Percentiles rank a stretch among this genome's conserved stretches.
Evolutionary conservation across 2,329 filamentous ascomycete species (phyloP).

Genomic region (Colletotrichum sp.): DNA sequence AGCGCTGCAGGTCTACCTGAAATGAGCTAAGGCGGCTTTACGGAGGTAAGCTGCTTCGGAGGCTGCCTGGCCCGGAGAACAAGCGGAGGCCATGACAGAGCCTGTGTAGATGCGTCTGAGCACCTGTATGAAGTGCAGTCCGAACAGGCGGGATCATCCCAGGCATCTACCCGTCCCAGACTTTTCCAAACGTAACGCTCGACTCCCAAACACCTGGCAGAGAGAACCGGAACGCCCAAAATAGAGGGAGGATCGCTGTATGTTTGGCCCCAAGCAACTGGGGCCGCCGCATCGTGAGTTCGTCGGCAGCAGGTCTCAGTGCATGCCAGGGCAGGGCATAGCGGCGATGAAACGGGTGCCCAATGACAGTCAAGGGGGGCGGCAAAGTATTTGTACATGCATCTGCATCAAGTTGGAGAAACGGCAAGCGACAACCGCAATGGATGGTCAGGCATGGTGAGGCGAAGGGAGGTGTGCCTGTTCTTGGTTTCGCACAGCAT

Average conservation of each 20-base stretch:
- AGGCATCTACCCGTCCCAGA: conserved; percentile 3
- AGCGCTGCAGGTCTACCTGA: neutral
- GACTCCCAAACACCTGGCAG: neutral
- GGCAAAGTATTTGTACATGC: neutral
- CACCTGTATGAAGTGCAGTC: conserved; percentile 2
- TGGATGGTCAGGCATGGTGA: neutral
- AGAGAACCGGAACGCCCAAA: neutral
- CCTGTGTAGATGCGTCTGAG: conserved; percentile 5
- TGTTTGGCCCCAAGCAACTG: neutral
- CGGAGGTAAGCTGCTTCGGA: neutral
- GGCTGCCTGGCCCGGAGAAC: neutral
- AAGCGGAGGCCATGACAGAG: neutral
- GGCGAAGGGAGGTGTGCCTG: neutral
- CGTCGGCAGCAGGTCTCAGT: conserved; percentile 1
- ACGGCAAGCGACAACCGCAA: neutral
- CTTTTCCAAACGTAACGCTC: neutral
- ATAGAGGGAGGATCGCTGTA: conserved; percentile 9
- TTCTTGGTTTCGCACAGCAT: neutral
- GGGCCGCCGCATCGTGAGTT: conserved; percentile 4
- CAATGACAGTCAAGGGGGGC: conserved; percentile 1
- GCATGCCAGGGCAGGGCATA: conserved; percentile 3
- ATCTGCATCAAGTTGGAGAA: neutral
- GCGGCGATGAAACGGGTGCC: conserved; percentile 1
- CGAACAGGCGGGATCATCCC: conserved; percentile 12
- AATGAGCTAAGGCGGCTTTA: neutral